These are phyloP conservation scores for Gnomoniopsis smithogilvyi DNA, from an alignment of 2,329 filamentous ascomycete genomes.

Conservation along the genomic window DNA sequence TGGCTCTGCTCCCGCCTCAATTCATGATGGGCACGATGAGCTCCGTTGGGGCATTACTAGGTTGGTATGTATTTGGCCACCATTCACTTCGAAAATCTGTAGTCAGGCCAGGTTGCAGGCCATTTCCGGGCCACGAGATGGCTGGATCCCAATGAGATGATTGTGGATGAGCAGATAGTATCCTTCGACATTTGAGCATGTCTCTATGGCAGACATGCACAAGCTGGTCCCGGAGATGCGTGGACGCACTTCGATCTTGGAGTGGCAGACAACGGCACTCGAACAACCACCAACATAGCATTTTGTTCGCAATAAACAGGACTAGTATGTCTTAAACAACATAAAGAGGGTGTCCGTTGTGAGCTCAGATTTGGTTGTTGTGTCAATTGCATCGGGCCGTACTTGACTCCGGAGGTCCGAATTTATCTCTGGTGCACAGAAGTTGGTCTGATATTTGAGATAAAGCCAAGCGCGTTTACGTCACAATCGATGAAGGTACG, in stretches of 20 bases:
- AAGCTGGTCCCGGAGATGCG: constrained; percentile 22
- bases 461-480: too few species aligned
- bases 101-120: constrained; percentile 18
- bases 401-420: too few species aligned
- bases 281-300: constrained; percentile 19
- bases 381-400: too few species aligned
- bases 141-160: constrained; percentile 15
- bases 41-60: constrained; percentile 23
- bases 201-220: constrained; percentile 19
- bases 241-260: constrained; percentile 18
- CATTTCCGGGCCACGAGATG: constrained; percentile 17
- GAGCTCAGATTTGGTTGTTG: too few species aligned
- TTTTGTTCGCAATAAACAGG: constrained; percentile 20
- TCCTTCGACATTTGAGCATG: constrained; percentile 46
- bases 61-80: constrained; percentile 26
- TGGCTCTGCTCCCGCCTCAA: too few species aligned
- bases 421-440: too few species aligned
- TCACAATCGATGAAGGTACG: too few species aligned
- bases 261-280: constrained; percentile 15
- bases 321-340: neutral
- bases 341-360: too few species aligned
- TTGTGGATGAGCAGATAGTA: constrained; percentile 21
- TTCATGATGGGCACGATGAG: too few species aligned
- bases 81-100: constrained; percentile 20
- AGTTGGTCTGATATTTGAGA: too few species aligned